phyloP scores from a whole-genome alignment of 2,329 filamentous ascomycete genomes.

The Pseudocercospora pini-densiflorae region DNA sequence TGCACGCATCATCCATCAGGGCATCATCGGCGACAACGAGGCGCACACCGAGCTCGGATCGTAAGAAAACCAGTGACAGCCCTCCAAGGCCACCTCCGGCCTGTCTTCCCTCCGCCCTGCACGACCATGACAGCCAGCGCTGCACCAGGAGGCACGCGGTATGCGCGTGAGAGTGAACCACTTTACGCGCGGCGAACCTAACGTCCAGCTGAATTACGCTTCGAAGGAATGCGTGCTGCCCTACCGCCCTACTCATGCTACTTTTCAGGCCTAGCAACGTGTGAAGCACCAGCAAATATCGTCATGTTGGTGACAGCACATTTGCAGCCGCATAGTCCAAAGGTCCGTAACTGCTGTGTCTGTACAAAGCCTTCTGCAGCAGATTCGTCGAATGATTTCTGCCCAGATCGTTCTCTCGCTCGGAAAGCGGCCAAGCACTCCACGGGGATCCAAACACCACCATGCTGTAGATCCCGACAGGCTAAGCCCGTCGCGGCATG shows the following conservation, averaged over 20 bases:
- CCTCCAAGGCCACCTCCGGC: not conserved
- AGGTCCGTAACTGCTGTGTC: not conserved
- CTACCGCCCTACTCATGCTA: not conserved
- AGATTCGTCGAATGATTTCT: not conserved
- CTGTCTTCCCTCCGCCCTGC: not conserved
- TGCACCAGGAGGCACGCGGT: not conserved
- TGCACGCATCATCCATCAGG: not conserved
- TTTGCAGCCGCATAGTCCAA: not conserved
- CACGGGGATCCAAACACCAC: not conserved
- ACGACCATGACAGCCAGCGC: not conserved
- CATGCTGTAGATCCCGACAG: not conserved
- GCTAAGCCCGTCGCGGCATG: not conserved
- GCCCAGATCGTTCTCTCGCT: not conserved
- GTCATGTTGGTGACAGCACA: not conserved
- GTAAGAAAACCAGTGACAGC: slow-evolving; percentile 7
- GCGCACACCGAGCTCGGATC: not conserved
- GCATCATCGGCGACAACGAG: not conserved
- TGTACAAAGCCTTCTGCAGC: not conserved
- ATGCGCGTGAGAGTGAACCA: not conserved
- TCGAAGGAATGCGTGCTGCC: slow-evolving; percentile 4
- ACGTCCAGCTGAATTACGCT: slow-evolving; percentile 2
- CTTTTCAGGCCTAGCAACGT: not conserved
- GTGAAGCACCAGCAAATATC: not conserved
- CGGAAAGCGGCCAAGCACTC: not conserved
- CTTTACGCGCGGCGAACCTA: slow-evolving; percentile 7